Percentiles rank a stretch among this genome's conserved stretches.
Evolutionary conservation across 257 asterid genomes (phyloP).

Genomic region (Lycium barbarum): DNA sequence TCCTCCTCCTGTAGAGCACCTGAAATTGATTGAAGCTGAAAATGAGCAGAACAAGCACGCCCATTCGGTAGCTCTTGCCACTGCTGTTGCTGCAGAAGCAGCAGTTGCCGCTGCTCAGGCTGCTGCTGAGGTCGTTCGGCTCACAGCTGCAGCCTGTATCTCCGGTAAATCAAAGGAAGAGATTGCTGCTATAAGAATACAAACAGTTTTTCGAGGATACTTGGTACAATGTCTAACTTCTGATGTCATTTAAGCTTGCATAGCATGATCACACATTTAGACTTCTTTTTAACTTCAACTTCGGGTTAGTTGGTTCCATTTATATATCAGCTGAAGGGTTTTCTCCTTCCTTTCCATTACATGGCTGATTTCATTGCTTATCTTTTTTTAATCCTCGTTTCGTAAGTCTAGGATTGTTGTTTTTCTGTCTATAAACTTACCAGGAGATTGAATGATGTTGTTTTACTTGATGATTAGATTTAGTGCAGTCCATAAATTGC

Average conservation of each 20-base stretch:
- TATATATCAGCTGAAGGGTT: not conserved
- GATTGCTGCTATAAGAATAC: constrained; percentile 70
- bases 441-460: not conserved
- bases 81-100: constrained; percentile 89
- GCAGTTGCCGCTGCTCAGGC: constrained; percentile 89
- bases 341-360: not conserved
- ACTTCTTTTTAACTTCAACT: not conserved
- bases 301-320: not conserved
- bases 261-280: not conserved
- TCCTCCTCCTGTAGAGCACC: constrained; percentile 46
- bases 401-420: not conserved
- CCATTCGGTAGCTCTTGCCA: constrained; percentile 73
- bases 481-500: not conserved
- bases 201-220: constrained; percentile 77
- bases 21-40: constrained; percentile 62
- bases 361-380: not conserved
- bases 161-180: constrained; percentile 65
- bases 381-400: not conserved
- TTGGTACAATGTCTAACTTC: constrained; percentile 50
- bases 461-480: not conserved
- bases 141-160: constrained; percentile 57
- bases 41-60: constrained; percentile 71
- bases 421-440: not conserved
- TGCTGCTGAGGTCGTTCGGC: constrained; percentile 84
- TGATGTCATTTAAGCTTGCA: not conserved